Evolutionary conservation across 139 green algal species (phyloP).

Genomic region (Choricystis sp.): DNA sequence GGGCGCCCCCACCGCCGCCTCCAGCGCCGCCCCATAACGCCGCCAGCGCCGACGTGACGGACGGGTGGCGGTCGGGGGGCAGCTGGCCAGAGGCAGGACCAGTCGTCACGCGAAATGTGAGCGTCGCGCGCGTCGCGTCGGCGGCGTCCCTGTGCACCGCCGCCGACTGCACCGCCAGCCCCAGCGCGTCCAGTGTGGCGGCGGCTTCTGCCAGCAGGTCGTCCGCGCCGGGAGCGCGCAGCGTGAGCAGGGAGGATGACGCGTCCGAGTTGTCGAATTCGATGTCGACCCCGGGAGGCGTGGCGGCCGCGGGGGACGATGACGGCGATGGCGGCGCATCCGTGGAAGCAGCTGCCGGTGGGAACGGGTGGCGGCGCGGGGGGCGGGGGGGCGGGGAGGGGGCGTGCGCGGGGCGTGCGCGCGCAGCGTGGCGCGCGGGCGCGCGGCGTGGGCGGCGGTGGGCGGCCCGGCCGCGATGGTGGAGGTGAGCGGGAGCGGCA

Average conservation of each 20-base stretch:
- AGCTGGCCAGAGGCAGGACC: slow-evolving; percentile 1
- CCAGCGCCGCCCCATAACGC: slow-evolving; percentile 23
- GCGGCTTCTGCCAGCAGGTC: not conserved
- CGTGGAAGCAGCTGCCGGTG: not conserved
- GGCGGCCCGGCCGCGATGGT: too few species aligned
- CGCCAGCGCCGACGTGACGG: slow-evolving; percentile 29
- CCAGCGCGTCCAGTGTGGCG: not conserved
- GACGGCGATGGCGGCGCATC: not conserved
- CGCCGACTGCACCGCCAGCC: not conserved
- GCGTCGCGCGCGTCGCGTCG: not conserved
- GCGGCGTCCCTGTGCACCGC: not conserved
- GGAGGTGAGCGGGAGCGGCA: too few species aligned
- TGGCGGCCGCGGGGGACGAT: not conserved
- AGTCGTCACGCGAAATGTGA: slow-evolving; percentile 5
- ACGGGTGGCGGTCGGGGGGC: slow-evolving; percentile 19
- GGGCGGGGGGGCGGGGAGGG: not conserved
- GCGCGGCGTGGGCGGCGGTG: too few species aligned
- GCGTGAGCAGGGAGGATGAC: not conserved
- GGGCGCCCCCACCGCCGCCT: slow-evolving; percentile 24
- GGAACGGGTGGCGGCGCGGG: not conserved
- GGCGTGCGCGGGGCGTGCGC: not conserved
- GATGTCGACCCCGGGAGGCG: not conserved
- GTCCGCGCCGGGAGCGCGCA: not conserved
- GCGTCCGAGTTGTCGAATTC: not conserved
- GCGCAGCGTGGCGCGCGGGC: not conserved